Evolutionary conservation across 2,329 filamentous ascomycete genomes (phyloP), one percentile per base, ranked within the genome.

Genomic region (Botrytis cinerea): DNA sequence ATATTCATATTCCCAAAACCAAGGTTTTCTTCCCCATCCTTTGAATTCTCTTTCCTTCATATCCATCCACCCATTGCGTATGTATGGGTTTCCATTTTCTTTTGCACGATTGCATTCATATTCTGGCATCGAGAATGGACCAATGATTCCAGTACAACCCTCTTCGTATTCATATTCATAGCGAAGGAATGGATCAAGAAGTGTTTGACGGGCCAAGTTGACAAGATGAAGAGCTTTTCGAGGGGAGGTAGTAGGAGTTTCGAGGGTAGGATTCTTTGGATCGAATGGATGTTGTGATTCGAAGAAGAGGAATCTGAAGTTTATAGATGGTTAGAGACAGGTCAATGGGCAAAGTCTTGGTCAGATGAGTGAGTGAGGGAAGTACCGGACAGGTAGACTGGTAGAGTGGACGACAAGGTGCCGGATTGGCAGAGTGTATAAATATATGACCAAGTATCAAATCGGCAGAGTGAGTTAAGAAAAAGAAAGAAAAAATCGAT

Each of bases 1-100:
- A 57, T 57, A 57, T 28, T 57, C 51, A 57, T 57, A 57, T 16
- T 57, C 51, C 51, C 51, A 57, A 57, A 57, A 57, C 51, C 51
- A 57, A 57, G 51, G 51, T 16, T 57, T 57, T 57, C 51, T 57
- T 57, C 51, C 51, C 51, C n/a, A 57, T 28, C 51, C n/a, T 28
- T 28, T 28, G n/a, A 25, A 28, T 28, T 57, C 51, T 57, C 51
- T 57, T 28, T 57, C 51, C 25, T 57, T 28, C 51, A 57, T 6
- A 18, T 57, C 51, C 51, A 57, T 57, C 51, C 51, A 54, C n/a
- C 51, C 51, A 28, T 57, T 57, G n/a, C 14, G 6, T 54, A n/a
- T 54, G 51, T 54, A 54, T 54, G 51, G 12, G n/a, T 28, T 54
- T 28, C 25, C n/a, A 54, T n/a, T n/a, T n/a, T 48, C 45, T 22